Evolutionary conservation across 495 filamentous ascomycete genomes (phyloP), one percentile per base, ranked within the genome.

Genomic region (Apodospora peruviana): DNA sequence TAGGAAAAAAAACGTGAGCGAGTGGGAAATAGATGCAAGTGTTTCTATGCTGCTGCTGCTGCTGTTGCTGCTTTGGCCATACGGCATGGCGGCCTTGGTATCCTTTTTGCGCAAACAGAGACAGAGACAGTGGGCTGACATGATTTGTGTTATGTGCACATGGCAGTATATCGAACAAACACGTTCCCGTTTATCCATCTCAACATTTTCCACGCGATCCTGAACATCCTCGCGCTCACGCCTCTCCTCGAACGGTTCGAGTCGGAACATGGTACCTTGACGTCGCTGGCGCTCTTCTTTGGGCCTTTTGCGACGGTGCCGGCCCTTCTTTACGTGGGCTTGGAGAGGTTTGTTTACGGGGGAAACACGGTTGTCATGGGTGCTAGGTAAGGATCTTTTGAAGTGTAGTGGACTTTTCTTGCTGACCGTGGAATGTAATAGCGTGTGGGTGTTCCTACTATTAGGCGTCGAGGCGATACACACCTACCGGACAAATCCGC

Each of bases 181-280:
- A 94, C 90, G 9, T 98, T 87, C 64, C 90, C 91, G 2, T 74
- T 98, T 44, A 85, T 97, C 47, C 93, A 98, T 64, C 59, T 76
- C 24, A 82, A 83, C 52, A 78, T 91, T 66, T 73, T 94, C 50
- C 93, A 97, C 63, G 71, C 82, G 40, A 53, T 91, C 23, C 62
- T 96, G 57, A 96, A 96, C 66, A 60, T 86, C 36, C 16, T 95
- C 40, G 85, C 90, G 3, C 67, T 96, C 50, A 82, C 82, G 10
- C 93, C 93, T 14, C 70, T 98, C 40, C 61, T 97, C 53, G 91
- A 96, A 66, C 78, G 90, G 40, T 98, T 97, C 63, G 93, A 98
- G 69, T 74, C 81, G n/a, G 91, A 95, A 60, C 77, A 93, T 70
- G 93, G 93, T 21, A 96, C 91, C n/a, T 71, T 96, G 56, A 84